Evolutionary conservation across 352 stramenopile genomes (phyloP), one percentile per base, ranked within the genome.

Genomic region (Globisporangium nunn): DNA sequence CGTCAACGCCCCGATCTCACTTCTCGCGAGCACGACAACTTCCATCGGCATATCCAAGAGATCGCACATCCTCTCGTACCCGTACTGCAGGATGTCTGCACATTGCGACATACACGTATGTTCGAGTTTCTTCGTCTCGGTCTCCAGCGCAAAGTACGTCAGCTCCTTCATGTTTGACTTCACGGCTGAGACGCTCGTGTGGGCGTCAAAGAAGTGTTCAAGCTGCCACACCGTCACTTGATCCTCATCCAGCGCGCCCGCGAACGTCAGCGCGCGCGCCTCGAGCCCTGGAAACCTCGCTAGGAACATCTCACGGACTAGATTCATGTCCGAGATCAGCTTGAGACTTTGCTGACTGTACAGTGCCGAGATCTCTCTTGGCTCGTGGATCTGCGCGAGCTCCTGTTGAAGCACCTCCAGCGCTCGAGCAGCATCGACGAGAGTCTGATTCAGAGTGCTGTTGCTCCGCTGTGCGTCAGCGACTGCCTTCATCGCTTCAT

Each of bases 171-270:
- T 82, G n/a, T 64, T 62, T 11, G 54, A 47, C 53, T 91, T 91
- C 15, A 91, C 74, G 18, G 85, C 71, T 0, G 74, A 74, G 14
- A 88, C 68, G 4, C 77, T 90, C 18, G 52, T 64, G 57, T 82
- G 58, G 4, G 54, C 37, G 3, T 71, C 55, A 37, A 93, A 87
- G 52, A 93, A 91, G 12, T 60, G 65, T n/a, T 81, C 58, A 2
- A 93, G 67, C 45, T 91, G 81, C 67, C 75, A 87, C 30, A 50
- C 72, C 11, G 77, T 85, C 50, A 91, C 68, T 50, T 64, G 55
- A 1, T 64, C 66, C 29, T 75, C 68, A 2, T 73, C 69, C 0
- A 93, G 33, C 28, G 75, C 61, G 2, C 59, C 61, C 0, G 78
- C 71, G 57, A 93, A 91, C 15, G 69, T 56, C 43, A 81, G 54